Base-by-base conservation (phyloP, 148 eudicot species). In the Persicaria maculosa region DNA sequence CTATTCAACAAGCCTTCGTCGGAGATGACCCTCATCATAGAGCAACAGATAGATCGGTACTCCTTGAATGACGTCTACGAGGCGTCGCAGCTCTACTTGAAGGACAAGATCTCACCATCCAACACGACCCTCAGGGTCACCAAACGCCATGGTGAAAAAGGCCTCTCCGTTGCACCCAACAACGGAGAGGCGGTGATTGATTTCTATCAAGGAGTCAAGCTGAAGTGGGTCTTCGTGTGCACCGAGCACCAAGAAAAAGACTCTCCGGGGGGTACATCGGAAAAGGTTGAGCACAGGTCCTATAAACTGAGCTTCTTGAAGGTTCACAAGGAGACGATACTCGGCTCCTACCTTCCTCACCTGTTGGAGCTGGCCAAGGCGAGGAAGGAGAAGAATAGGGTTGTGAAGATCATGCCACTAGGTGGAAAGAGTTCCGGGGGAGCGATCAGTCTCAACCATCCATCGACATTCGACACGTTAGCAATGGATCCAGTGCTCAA, bases 401-500 rank as follows among this genome's bases (percentile, higher is more conserved):
- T 0, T 4, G 54, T 71, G 31, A 71, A 9, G 36, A 31, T 71
- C 12, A 4, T 46, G 14, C 16, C 53, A n/a, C 69, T 64, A 4
- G 44, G 8, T 7, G 45, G 44, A 31, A 31, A 31, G 10, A 0
- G 6, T 62, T 3, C 0, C 14, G 77, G 87, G 82, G 55, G 46
- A 19, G 75, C 83, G 5, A 44, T 84, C 5, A 84, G 58, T 48
- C 82, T 84, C n/a, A 84, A 81, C 43, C 87, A 84, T 69, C 87
- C 87, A 0, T 71, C 87, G 2, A 80, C 83, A 0, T 80, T 80
- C 25, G 79, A 80, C 11, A 80, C 80, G 2, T 22, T 80, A 58
- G 83, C 77, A 0, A 80, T 80, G 77, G 83, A 80, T 9, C 4
- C 48, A 4, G 68, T 68, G 52, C 1, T 55, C 2, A 81, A 81